Base-by-base conservation (phyloP, 2,329 filamentous ascomycete genomes). In the Talaromyces rugulosus region DNA sequence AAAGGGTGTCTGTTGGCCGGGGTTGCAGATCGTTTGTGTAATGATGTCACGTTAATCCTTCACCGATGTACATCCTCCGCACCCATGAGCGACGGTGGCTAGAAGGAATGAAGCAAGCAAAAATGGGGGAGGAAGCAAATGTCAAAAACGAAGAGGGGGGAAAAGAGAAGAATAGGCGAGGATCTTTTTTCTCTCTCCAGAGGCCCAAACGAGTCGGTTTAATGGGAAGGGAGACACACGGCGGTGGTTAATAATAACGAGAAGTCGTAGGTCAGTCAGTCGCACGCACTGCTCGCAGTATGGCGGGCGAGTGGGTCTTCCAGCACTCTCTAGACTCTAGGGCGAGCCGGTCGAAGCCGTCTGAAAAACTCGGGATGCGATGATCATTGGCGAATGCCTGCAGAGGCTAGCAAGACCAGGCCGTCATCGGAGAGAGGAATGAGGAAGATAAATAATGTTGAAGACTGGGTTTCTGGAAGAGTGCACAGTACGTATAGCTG, bases 41-140 rank as follows among this genome's bases (percentile, higher is more conserved):
- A 62, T 62, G 61, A 62, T 62, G 61, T 62, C 61, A 62, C 61
- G 61, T 56, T 62, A 59, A 9, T 62, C 56, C 51, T 53, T 62
- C 52, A 56, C 50, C 47, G 51, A 56, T 53, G 51, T 27, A 47
- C 61, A 62, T 62, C 52, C 33, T 62, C 36, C 47, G 40, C 54
- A 36, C 51, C 56, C 56, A 59, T 59, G 47, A 27, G 40, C 36
- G 54, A 56, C 47, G 34, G 18, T n/a, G 33, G 33, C n/a, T n/a
- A 47, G n/a, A 42, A 34, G n/a, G 47, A 16, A 47, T 16, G 14
- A 18, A 52, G 42, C 12, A 27, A 40, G 14, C 11, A 12, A 40
- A 5, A 52, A 53, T 6, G 14, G 6, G 30, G 18, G 5, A 9
- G n/a, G 30, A 14, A 16, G 31, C 9, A 52, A 23, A 23, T 23